These are phyloP conservation scores for Carex littledalei DNA, from an alignment of 176 grass and related monocot species.

Conservation along the genomic window DNA sequence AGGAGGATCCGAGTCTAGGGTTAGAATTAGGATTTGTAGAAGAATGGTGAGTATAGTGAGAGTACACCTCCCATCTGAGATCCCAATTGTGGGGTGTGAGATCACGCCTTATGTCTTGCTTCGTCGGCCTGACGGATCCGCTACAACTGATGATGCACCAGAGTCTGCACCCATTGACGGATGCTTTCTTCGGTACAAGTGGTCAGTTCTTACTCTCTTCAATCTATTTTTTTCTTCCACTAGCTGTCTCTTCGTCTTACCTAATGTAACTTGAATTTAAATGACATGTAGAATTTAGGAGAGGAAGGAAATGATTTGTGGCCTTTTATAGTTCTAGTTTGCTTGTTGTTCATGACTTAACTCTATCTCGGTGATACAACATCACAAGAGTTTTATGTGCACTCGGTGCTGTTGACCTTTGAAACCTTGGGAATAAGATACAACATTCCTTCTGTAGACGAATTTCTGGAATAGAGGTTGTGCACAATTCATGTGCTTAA, in stretches of 20 bases:
- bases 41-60: slow-evolving; percentile 90
- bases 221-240: background rate
- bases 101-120: slow-evolving; percentile 96
- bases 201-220: slow-evolving; percentile 39
- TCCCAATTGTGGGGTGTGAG: slow-evolving; percentile 98
- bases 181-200: slow-evolving; percentile 84
- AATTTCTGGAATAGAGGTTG: background rate
- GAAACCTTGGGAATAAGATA: background rate
- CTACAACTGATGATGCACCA: slow-evolving; percentile 55
- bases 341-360: background rate
- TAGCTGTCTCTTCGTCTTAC: background rate
- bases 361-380: background rate
- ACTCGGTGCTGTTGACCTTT: background rate
- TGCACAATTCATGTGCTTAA: background rate
- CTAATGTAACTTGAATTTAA: background rate
- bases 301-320: background rate
- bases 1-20: slow-evolving; percentile 24
- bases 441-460: background rate
- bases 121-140: slow-evolving; percentile 41
- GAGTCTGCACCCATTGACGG: slow-evolving; percentile 47
- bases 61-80: slow-evolving; percentile 97
- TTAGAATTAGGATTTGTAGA: slow-evolving; percentile 21
- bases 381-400: background rate
- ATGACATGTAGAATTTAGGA: background rate
- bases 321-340: background rate